A percentile compares a stretch with the other conserved stretches of the same genome.
Conservation (phyloP, 2,329 filamentous ascomycete genomes). For the Fonsecaea monophora region DNA sequence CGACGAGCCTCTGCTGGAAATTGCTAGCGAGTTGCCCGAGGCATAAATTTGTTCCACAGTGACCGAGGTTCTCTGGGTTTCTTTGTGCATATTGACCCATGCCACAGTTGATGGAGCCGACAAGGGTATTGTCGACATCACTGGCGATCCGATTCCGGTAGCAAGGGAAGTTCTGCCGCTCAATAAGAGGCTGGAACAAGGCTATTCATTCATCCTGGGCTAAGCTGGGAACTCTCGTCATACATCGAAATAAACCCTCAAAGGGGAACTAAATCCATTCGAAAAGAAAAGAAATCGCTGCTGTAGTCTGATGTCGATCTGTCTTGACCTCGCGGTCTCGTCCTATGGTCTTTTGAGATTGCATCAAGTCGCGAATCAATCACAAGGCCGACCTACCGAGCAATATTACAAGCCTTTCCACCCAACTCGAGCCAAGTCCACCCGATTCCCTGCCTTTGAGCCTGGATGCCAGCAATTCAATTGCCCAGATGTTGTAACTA, state of each 20-base stretch:
- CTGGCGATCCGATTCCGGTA: no score
- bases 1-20: not conserved
- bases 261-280: not conserved
- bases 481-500: not conserved
- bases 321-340: not conserved
- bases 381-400: conserved; percentile 8
- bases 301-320: not conserved
- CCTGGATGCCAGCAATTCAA: not conserved
- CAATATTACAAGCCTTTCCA: not conserved
- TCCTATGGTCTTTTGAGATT: conserved; percentile 2
- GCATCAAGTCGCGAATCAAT: not conserved
- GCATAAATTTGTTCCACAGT: not conserved
- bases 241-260: not conserved
- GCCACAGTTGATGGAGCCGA: not conserved
- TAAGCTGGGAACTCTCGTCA: not conserved
- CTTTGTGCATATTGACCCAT: not conserved
- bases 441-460: not conserved
- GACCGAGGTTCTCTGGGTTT: not conserved
- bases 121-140: no score
- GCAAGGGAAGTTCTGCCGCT: not conserved
- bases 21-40: not conserved
- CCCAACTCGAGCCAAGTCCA: not conserved
- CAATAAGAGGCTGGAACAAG: not conserved
- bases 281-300: not conserved
- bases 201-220: not conserved